A percentile compares a stretch with the other conserved stretches of the same genome.
phyloP scores from a whole-genome alignment of 2,329 filamentous ascomycete species.

The Colletotrichum sp. region DNA sequence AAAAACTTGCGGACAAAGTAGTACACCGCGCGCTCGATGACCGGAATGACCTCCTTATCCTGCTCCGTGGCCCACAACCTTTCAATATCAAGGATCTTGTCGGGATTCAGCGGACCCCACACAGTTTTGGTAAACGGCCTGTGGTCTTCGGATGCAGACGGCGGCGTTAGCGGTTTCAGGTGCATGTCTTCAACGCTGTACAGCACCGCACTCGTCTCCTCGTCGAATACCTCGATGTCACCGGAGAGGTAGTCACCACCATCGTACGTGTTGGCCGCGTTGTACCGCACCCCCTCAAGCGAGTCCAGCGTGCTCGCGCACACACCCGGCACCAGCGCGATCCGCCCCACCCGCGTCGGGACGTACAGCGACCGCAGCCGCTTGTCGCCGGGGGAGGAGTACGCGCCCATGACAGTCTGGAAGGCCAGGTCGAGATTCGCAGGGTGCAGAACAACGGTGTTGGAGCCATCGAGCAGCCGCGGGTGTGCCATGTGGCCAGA shows the following conservation, averaged over 20 bases:
- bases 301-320: background rate
- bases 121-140: background rate
- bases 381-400: constrained; percentile 28
- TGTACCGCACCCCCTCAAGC: background rate
- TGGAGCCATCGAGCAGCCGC: background rate
- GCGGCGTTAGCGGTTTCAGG: background rate
- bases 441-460: constrained; percentile 31
- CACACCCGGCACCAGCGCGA: background rate
- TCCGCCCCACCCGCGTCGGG: background rate
- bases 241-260: background rate
- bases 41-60: background rate
- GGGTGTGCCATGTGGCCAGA: background rate
- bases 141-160: background rate
- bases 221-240: background rate
- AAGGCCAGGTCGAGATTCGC: constrained; percentile 36
- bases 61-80: background rate
- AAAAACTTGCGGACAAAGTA: background rate
- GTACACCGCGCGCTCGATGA: background rate
- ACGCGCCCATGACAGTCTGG: constrained; percentile 36
- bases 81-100: background rate
- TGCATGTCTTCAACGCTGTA: background rate
- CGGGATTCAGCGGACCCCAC: background rate
- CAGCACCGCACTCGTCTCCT: background rate
- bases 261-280: background rate
- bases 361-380: background rate